Evolutionary conservation across 192 early-diverging fungal genomes (phyloP), one percentile per base, ranked within the genome.

Genomic region (Coemansia sp.): DNA sequence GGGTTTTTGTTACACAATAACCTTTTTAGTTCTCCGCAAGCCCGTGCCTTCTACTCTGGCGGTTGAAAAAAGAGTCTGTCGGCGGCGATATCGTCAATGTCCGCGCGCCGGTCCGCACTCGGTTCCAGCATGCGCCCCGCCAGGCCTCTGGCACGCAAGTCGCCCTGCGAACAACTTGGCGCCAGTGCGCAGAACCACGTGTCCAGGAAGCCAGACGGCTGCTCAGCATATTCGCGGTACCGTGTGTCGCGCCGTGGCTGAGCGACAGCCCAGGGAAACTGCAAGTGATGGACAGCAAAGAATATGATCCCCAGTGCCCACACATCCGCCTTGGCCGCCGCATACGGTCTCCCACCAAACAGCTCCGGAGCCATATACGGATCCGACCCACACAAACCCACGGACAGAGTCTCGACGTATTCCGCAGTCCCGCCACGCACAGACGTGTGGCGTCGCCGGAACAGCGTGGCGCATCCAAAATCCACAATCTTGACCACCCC

Each of bases 331-430:
- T 71, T 55, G 47, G 91, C 77, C 0, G 87, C 83, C 49, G 90
- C 87, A 57, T 97, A 93, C 23, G 42, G 22, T 14, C 27, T 23
- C 41, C 22, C 46, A 1, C 37, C 53, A 50, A 90, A 90, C 32
- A 83, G 64, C 64, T 96, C 94, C 14, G 94, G 94, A 0, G 90
- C 92, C 77, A 97, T 97, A 69, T 97, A 97, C 9, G 94, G 93
- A 43, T 92, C 94, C 11, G 86, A 89, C 1, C 94, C 94, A 62
- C 81, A 90, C 19, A 89, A 68, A 1, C 95, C 94, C 64, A 45
- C 46, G 9, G 65, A 67, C 38, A 68, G 35, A 8, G 59, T 68
- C 40, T 64, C 65, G 9, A 64, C 52, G 32, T 75, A 68, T n/a
- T n/a, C n/a, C n/a, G n/a, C n/a, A n/a, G n/a, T n/a, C n/a, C n/a